Evolutionary conservation across 2,329 filamentous ascomycete species (phyloP), one percentile per base, ranked within the genome.

Genomic region (Talaromyces funiculosus): DNA sequence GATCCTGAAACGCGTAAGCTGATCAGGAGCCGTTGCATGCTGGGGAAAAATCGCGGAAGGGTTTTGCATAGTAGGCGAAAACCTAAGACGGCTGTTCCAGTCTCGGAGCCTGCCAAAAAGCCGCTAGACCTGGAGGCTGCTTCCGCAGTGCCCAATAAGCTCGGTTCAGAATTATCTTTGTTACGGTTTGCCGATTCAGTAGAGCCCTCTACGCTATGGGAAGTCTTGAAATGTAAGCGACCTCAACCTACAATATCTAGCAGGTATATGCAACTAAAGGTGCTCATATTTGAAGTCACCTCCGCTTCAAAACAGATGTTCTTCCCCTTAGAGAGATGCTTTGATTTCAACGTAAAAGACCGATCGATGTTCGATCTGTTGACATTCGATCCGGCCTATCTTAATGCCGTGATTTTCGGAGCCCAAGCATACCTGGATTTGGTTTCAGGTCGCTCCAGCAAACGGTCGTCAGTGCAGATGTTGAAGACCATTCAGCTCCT

Each of bases 1-100:
- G 45, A 51, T 51, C 45, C 45, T 18, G 45, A 33, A 33, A 33
- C 14, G 16, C 45, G 45, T 18, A 51, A 51, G 45, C 45, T 51
- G 22, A 51, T 51, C 45, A n/a, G 45, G 45, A 51, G 45, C 45
- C 45, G 33, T 31, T 51, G 45, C 45, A 51, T 51, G 45, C 26
- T 33, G 45, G 45, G 45, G 5, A 51, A 20, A 33, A 51, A 51
- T 16, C 45, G 45, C 26, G 45, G 45, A 16, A 26, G 26, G 33
- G 33, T 51, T 16, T 18, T 51, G 45, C 45, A 51, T 18, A 51
- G 26, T 31, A 51, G 45, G 26, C 45, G 45, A 51, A 51, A 33
- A 26, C 45, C n/a, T n/a, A 38, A 38, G 6, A 38, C 16, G 37
- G 37, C 8, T 18, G 16, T 38, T 38, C 37, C 33, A 35, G 33